Base-by-base conservation (phyloP, 768 basidiomycete genomes). In the Mycena polygramma region DNA sequence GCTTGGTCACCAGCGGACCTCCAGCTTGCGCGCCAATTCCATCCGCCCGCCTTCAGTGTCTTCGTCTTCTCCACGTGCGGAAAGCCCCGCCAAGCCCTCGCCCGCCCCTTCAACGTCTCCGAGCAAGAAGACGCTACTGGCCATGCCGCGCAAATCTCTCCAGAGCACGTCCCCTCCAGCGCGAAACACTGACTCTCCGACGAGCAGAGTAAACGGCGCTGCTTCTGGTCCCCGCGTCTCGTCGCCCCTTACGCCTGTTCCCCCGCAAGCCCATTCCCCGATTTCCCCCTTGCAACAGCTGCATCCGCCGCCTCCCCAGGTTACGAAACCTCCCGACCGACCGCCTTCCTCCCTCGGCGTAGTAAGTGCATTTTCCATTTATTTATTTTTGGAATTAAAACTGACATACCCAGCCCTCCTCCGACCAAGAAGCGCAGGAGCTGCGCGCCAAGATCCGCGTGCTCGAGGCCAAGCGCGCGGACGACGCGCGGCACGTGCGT, bases 381-480 rank as follows among this genome's bases (percentile, higher is more conserved):
- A 2, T 10, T 41, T 41, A 41, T 41, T 41, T 11, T 30, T 30
- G 30, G 30, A 30, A 30, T 30, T 1, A 41, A 41, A 41, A 41
- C 10, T 41, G 41, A 10, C 41, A 41, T 4, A 41, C 41, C 41
- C 41, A 41, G 41, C 41, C 41, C 41, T 10, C 15, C 41, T 89
- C 91, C 70, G 91, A 91, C 65, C 79, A 86, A 61, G 91, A 93
- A 75, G 79, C 90, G 22, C 91, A 97, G 80, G 95, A 97, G 79
- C 83, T 96, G 58, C 89, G 91, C 49, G 92, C 92, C 36, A 95
- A 94, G 79, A 85, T 94, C 36, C 90, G 94, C 26, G 90, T 96
- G 7, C 83, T 98, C 36, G 98, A 99, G 82, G 89, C 89, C 11
- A 92, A 95, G 76, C 92, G 95, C 19, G 87, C 91, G 1, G 96